These are phyloP conservation scores for Naganishia sp. DNA, from an alignment of 1,284 basidiomycete genomes.

Conservation along the genomic window DNA sequence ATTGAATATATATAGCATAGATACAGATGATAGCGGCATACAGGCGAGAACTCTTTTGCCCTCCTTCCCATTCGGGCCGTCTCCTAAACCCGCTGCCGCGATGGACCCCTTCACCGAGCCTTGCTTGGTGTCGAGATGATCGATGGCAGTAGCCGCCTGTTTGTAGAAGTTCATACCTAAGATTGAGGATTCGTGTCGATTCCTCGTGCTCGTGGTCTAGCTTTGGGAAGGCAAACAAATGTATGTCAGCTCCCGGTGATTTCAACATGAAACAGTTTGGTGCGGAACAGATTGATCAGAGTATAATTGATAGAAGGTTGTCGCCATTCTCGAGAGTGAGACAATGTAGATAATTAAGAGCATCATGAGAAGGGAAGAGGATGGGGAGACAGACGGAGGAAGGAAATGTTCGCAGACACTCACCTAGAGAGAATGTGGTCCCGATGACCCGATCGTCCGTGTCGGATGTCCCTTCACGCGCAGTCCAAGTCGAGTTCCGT, in stretches of 20 bases:
- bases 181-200: no score
- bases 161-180: constrained; percentile 87
- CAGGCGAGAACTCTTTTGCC: constrained; percentile 63
- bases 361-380: constrained; percentile 41
- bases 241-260: background rate
- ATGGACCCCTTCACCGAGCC: constrained; percentile 81
- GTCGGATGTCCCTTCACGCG: no score
- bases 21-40: constrained; percentile 39
- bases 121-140: constrained; percentile 78
- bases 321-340: constrained; percentile 45
- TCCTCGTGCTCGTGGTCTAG: background rate
- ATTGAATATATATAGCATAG: constrained; percentile 7
- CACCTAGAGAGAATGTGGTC: background rate
- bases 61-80: constrained; percentile 62
- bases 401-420: background rate
- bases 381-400: background rate
- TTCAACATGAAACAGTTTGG: constrained; percentile 5
- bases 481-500: no score
- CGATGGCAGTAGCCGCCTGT: constrained; percentile 75
- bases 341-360: constrained; percentile 55
- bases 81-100: constrained; percentile 58
- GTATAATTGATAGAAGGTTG: constrained; percentile 41
- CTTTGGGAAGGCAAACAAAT: constrained; percentile 1
- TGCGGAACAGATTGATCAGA: constrained; percentile 35
- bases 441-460: no score